Evolutionary conservation across 2,329 filamentous ascomycete species (phyloP), one percentile per base, ranked within the genome.

Genomic region (Penicillium sp.): DNA sequence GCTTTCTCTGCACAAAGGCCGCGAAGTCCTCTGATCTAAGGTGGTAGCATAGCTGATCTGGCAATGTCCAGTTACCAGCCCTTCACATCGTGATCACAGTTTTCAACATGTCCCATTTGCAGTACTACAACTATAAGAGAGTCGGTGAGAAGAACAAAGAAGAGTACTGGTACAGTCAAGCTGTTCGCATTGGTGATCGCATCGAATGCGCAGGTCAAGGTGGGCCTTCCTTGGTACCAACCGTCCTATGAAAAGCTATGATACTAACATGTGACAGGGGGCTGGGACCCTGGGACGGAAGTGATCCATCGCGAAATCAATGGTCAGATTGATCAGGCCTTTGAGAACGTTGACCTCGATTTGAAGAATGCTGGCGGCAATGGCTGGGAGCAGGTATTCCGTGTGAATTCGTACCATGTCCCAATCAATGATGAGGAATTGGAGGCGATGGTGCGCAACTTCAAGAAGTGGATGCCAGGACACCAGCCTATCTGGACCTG

Each of bases 401-500:
- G 75, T 0, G 74, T 84, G 22, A 77, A 75, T 18, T 78, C 78
- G 1, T 84, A 82, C 58, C 78, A 81, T 55, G 69, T 78, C 1
- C 75, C 71, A 1, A 70, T 81, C 2, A 76, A 77, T n/a, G 65
- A 79, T 16, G 75, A 79, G 52, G 74, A 67, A 11, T 22, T 72
- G 11, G 66, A 56, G 1, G 72, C 72, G 6, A 81, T 85, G 76
- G 73, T 80, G 2, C 58, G 77, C 37, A 80, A 82, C 50, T 77
- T 85, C 44, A 72, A 72, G 57, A 79, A 79, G 61, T 84, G 78
- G 70, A 80, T 83, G 72, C 83, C 83, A 0, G 66, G 81, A 35
- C 82, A 86, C 63, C 66, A 78, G 59, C 83, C 84, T 0, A 73
- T 84, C 1, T 84, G 81, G 81, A 87, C 84, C 0, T 76, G 72